Evolutionary conservation across 495 filamentous ascomycete genomes (phyloP).

Genomic region (Daldinia grandis): DNA sequence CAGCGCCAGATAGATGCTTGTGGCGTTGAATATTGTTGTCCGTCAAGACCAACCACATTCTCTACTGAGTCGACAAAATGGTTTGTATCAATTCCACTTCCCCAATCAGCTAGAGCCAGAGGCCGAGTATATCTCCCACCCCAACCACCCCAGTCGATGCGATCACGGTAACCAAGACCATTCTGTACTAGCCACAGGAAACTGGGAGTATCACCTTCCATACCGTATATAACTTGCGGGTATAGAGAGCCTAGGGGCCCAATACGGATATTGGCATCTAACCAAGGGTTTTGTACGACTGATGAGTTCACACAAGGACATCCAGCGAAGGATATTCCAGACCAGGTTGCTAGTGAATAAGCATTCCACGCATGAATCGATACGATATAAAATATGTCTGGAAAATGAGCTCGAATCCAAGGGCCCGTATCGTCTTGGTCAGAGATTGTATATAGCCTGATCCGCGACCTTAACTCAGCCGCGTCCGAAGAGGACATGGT

Average conservation of each 20-base stretch:
- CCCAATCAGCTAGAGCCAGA: slow-evolving; percentile 1
- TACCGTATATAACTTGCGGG: slow-evolving; percentile 7
- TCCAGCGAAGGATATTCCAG: neutral
- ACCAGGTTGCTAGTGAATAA: neutral
- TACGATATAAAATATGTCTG: neutral
- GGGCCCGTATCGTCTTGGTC: neutral
- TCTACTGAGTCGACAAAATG: slow-evolving; percentile 9
- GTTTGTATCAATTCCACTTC: neutral
- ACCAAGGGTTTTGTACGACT: neutral
- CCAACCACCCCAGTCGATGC: slow-evolving; percentile 19
- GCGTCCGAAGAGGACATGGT: slow-evolving; percentile 10
- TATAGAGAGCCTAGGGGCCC: neutral
- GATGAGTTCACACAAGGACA: neutral
- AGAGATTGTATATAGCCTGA: neutral
- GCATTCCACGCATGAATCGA: neutral
- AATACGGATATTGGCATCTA: neutral
- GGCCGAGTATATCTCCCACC: slow-evolving; percentile 10
- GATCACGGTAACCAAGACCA: slow-evolving; percentile 16
- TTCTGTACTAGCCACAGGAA: slow-evolving; percentile 19
- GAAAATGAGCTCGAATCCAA: slow-evolving; percentile 1
- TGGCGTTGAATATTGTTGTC: slow-evolving; percentile 3
- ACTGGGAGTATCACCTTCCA: slow-evolving; percentile 22
- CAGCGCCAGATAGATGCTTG: slow-evolving; percentile 22
- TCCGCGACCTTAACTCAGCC: neutral
- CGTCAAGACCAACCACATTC: slow-evolving; percentile 10